A percentile compares a stretch with the other conserved stretches of the same genome.
Evolutionary conservation across 2,329 filamentous ascomycete species (phyloP).

Genomic region (Dothidotthia symphoricarpi): DNA sequence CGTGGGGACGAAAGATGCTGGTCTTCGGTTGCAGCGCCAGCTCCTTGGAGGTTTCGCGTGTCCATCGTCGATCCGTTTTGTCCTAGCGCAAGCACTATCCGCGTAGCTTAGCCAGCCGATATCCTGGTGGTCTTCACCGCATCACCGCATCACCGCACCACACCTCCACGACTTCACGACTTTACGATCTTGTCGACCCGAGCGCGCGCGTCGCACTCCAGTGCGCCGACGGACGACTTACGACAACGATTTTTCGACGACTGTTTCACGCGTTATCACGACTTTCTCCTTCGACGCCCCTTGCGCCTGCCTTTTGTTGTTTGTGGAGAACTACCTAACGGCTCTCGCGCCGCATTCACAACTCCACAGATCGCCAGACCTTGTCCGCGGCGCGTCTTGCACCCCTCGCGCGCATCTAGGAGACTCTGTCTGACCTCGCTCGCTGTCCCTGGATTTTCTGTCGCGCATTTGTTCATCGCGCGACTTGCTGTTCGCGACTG

Average conservation of each 20-base stretch:
- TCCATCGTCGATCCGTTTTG: constrained; percentile 9
- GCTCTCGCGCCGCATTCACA: constrained; percentile 16
- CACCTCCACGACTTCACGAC: constrained; percentile 24
- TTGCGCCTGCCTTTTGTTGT: no score
- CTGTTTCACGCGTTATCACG: constrained; percentile 22
- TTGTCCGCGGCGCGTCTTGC: constrained; percentile 5
- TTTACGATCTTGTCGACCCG: constrained; percentile 11
- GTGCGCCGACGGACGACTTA: constrained; percentile 21
- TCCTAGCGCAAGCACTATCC: constrained; percentile 8
- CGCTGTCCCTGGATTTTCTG: constrained; percentile 7
- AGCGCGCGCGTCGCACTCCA: constrained; percentile 23
- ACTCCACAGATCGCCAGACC: constrained; percentile 11
- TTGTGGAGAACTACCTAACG: neutral
- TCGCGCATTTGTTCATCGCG: constrained; percentile 10
- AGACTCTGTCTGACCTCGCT: constrained; percentile 6
- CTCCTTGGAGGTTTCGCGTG: constrained; percentile 10
- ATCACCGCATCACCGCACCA: constrained; percentile 16
- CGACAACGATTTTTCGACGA: constrained; percentile 12
- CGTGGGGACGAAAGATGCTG: constrained; percentile 6
- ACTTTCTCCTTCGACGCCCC: neutral
- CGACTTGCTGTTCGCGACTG: constrained; percentile 5
- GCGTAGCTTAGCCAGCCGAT: no score
- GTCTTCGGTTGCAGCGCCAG: constrained; percentile 5
- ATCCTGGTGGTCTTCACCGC: constrained; percentile 16
- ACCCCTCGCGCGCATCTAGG: constrained; percentile 9